Conservation (phyloP, 208 protist species). For the Leishmania lainsoni region DNA sequence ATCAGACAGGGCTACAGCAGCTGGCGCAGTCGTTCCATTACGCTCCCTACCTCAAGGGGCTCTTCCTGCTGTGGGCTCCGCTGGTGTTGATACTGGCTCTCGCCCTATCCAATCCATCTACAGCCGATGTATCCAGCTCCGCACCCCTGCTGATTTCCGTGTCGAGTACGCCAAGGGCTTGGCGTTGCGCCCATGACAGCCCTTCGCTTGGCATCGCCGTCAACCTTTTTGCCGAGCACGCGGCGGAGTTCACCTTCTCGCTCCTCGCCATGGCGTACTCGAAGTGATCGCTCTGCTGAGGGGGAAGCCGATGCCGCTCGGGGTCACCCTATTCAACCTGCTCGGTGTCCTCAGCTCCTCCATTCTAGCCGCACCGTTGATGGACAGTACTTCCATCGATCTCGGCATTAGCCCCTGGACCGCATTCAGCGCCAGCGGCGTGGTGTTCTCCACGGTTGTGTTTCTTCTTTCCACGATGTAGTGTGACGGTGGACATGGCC, state of each 20-base stretch:
- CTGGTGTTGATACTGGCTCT: slow-evolving; percentile 17
- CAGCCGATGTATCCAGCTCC: neutral
- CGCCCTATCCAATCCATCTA: neutral
- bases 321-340: slow-evolving; percentile 69
- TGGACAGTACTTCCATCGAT: slow-evolving; percentile 24
- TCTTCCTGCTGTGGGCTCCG: slow-evolving; percentile 27
- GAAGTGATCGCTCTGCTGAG: slow-evolving; percentile 44
- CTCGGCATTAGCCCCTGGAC: slow-evolving; percentile 43
- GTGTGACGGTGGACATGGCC: slow-evolving; percentile 26
- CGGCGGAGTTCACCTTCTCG: slow-evolving; percentile 54
- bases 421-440: slow-evolving; percentile 37
- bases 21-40: slow-evolving; percentile 26
- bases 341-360: slow-evolving; percentile 61
- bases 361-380: slow-evolving; percentile 41
- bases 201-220: slow-evolving; percentile 43
- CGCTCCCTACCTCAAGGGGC: slow-evolving; percentile 30
- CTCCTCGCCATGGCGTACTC: slow-evolving; percentile 42
- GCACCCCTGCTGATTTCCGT: neutral
- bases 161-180: slow-evolving; percentile 50
- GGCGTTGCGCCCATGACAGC: too few relatives aligned
- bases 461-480: slow-evolving; percentile 66
- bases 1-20: slow-evolving; percentile 21
- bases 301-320: slow-evolving; percentile 60
- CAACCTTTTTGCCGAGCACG: slow-evolving; percentile 70
- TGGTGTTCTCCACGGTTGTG: slow-evolving; percentile 41